These are phyloP conservation scores for Mycoemilia scoparia DNA, from an alignment of 192 early-diverging fungal genomes.

Conservation along the genomic window DNA sequence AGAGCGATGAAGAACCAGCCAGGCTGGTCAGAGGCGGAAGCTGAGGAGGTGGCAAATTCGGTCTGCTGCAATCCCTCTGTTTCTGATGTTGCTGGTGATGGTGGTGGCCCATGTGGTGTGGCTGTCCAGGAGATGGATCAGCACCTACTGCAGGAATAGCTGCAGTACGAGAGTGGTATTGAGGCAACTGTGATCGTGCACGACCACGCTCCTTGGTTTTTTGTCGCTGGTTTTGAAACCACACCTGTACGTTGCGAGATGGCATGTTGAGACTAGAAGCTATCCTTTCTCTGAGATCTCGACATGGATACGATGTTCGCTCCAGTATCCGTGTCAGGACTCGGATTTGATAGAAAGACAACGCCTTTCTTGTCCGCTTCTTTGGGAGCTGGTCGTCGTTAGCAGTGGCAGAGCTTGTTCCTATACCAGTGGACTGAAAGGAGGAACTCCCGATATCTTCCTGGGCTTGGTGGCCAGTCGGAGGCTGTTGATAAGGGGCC, in stretches of 20 bases:
- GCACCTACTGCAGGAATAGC: no score
- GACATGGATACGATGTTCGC: slow-evolving; percentile 52
- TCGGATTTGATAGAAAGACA: slow-evolving; percentile 38
- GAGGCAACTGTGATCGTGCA: no score
- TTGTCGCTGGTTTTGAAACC: slow-evolving; percentile 88
- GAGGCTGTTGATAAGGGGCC: background rate
- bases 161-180: no score
- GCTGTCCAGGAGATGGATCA: no score
- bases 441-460: slow-evolving; percentile 1
- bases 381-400: slow-evolving; percentile 15
- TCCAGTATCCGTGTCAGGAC: slow-evolving; percentile 40
- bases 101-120: no score
- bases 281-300: slow-evolving; percentile 49
- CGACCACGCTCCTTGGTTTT: slow-evolving; percentile 40
- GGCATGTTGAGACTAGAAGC: slow-evolving; percentile 59
- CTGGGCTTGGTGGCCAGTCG: no score
- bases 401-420: slow-evolving; percentile 1
- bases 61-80: no score
- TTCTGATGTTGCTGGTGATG: no score
- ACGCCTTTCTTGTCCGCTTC: slow-evolving; percentile 31
- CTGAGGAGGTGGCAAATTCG: no score
- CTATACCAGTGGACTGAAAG: slow-evolving; percentile 4
- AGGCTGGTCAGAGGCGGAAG: no score
- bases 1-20: no score
- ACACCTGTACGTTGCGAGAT: slow-evolving; percentile 71